A percentile compares a stretch with the other conserved stretches of the same genome.
These are phyloP conservation scores for Hypomontagnella monticulosa DNA, from an alignment of 495 filamentous ascomycete genomes.

Conservation along the genomic window DNA sequence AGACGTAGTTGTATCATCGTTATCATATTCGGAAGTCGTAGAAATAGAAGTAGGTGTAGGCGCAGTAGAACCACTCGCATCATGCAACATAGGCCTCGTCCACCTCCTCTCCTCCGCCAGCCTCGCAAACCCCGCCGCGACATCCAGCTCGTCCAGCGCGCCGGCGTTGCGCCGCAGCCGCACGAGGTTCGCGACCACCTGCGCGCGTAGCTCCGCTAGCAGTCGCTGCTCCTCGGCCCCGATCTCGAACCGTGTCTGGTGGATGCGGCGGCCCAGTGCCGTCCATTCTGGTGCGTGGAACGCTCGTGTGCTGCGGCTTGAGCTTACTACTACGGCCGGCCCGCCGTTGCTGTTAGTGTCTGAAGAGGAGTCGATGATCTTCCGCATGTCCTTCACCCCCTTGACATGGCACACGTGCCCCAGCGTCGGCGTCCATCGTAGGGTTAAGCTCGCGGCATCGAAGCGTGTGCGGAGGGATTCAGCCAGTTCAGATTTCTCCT, in stretches of 20 bases:
- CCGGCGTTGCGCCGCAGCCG: constrained; percentile 86
- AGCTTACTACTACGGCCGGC: constrained; percentile 59
- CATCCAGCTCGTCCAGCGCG: constrained; percentile 91
- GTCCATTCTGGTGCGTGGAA: constrained; percentile 90
- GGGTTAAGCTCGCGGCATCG: constrained; percentile 68
- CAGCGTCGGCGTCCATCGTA: constrained; percentile 83
- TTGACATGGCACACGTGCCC: constrained; percentile 93
- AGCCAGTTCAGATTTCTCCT: constrained; percentile 68
- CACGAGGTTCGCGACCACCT: constrained; percentile 79
- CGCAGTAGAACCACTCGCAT: constrained; percentile 44
- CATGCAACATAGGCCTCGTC: constrained; percentile 75
- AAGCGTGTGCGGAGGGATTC: constrained; percentile 63
- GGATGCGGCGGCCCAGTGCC: constrained; percentile 75
- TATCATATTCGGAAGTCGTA: background rate
- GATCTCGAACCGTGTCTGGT: constrained; percentile 77
- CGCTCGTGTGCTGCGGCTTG: constrained; percentile 83
- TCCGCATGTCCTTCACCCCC: constrained; percentile 71
- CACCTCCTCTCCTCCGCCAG: constrained; percentile 79
- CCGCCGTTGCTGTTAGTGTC: constrained; percentile 47
- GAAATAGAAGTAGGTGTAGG: background rate
- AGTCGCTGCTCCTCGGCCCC: constrained; percentile 81
- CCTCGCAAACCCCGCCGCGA: constrained; percentile 81
- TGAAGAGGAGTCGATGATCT: constrained; percentile 25
- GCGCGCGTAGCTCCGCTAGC: constrained; percentile 73
- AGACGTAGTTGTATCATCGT: background rate